Evolutionary conservation across 331 rosid species (phyloP), one percentile per base, ranked within the genome.

Genomic region (Quercus lobata): DNA sequence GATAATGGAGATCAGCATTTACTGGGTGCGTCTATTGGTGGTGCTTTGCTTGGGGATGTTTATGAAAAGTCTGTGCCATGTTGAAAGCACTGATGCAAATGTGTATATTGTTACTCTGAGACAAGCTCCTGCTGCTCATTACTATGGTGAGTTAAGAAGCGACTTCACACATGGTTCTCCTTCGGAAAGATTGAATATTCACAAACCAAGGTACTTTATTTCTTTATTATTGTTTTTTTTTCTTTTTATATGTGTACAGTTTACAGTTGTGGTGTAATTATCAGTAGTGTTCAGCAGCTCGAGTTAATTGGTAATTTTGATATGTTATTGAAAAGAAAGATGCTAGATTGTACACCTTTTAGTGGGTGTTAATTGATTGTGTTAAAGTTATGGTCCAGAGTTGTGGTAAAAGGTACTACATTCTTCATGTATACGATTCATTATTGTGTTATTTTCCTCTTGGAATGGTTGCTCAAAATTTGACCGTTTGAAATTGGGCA

Each of bases 61-160:
- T 71, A 9, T 82, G 14, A 83, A 88, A 71, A 77, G 86, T 65
- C 77, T 79, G 21, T 88, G 98, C 74, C 83, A 83, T 63, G 90
- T 75, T 63, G 90, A 78, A 53, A 91, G 71, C 81, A 88, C 86
- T 18, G 91, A 83, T 72, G 86, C 77, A 76, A 76, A 72, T 75
- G 94, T 96, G 54, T 93, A 96, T 78, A 91, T 96, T 74, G 97
- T 96, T 72, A 87, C 93, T 77, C 86, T 96, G 34, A 91, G 80
- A 84, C 86, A 91, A 78, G 82, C 91, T 84, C 90, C 94, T 74
- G 57, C 89, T 71, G 82, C 87, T 84, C 93, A 87, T 87, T 86
- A 82, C 74, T 81, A 82, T 46, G 83, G 79, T 68, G 92, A 89
- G 86, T 75, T 85, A 76, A 90, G 86, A 81, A 86, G 70, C 34